phyloP scores from a whole-genome alignment of 2,329 filamentous ascomycete genomes.

The Fusarium miscanthi region DNA sequence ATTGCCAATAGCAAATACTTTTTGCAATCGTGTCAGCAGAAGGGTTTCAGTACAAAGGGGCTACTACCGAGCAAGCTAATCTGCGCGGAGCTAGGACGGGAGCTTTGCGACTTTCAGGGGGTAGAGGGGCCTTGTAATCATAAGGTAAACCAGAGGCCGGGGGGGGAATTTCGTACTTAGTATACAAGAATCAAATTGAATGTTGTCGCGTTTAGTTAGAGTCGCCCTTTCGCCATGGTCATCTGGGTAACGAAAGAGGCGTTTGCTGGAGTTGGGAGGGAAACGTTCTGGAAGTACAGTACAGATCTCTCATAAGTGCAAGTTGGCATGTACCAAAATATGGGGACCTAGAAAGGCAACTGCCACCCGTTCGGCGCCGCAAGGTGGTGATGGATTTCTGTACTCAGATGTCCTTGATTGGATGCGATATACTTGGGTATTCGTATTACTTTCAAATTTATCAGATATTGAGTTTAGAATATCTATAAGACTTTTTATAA shows the following conservation, averaged over 20 bases:
- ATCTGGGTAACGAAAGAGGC: conserved; percentile 20
- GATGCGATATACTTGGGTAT: neutral
- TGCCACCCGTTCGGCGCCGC: conserved; percentile 25
- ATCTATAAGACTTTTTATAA: neutral
- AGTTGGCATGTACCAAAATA: conserved; percentile 46
- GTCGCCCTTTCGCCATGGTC: conserved; percentile 38
- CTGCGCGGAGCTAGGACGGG: conserved; percentile 34
- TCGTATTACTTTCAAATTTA: neutral
- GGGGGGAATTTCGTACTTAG: conserved; percentile 38
- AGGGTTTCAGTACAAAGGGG: conserved; percentile 41
- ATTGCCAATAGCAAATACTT: conserved; percentile 36
- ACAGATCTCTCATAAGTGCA: conserved; percentile 46
- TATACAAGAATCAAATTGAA: conserved; percentile 42
- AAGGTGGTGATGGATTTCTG: conserved; percentile 3
- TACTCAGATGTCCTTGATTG: neutral
- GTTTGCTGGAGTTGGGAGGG: conserved; percentile 36
- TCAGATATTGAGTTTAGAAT: too few relatives aligned
- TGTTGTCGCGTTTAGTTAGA: conserved; percentile 26
- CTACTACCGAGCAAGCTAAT: conserved; percentile 38
- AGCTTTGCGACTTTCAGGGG: conserved; percentile 39
- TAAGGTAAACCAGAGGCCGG: neutral
- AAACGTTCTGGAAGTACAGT: conserved; percentile 42
- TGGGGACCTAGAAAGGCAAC: conserved; percentile 33
- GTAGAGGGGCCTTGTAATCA: conserved; percentile 7
- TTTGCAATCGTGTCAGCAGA: conserved; percentile 43